Base-by-base conservation (phyloP, 2,329 filamentous ascomycete species). In the Fonsecaea erecta region DNA sequence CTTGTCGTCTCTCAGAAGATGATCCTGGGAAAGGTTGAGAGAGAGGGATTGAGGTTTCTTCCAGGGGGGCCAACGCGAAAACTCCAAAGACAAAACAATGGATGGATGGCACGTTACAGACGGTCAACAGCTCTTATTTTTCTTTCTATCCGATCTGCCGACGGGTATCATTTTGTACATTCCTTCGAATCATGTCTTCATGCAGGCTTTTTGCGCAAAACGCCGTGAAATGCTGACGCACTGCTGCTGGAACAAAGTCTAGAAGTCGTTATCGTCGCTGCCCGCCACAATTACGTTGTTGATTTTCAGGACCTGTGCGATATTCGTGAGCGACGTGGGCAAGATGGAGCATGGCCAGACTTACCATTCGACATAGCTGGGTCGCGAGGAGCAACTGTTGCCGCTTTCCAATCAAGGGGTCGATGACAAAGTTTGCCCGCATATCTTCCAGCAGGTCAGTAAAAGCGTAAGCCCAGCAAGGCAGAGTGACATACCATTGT, bases 351-450 rank as follows among this genome's bases (percentile, higher is more conserved):
- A 48, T 11, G 16, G 18, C 11, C n/a, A 21, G 11, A 62, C 66
- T 60, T 34, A 68, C 93, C 94, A 99, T 98, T 71, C 95, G 89
- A 84, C 95, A 98, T 72, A 99, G 84, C 83, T 99, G 95, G 59
- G 96, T 99, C 34, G 95, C 95, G 71, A 99, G 86, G 82, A 97
- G 88, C 67, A 99, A 86, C 81, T 99, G 95, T 82, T 97, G 93
- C 80, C 92, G 91, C 86, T 99, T 99, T 73, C 95, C 95, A 77
- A 99, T 99, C 75, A 99, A 83, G 60, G 95, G 96, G 77, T 99
- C 95, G 76, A 99, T 98, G 71, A 97, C 95, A 79, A 99, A 99
- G 71, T 95, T 91, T 73, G 97, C 89, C 82, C 90, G 93, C 95
- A 99, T 99, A 81, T 98, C 89, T 88, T 75, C 55, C 26, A 57